phyloP scores from a whole-genome alignment of 2,329 filamentous ascomycete species.

The Ophiostoma tasmaniense region DNA sequence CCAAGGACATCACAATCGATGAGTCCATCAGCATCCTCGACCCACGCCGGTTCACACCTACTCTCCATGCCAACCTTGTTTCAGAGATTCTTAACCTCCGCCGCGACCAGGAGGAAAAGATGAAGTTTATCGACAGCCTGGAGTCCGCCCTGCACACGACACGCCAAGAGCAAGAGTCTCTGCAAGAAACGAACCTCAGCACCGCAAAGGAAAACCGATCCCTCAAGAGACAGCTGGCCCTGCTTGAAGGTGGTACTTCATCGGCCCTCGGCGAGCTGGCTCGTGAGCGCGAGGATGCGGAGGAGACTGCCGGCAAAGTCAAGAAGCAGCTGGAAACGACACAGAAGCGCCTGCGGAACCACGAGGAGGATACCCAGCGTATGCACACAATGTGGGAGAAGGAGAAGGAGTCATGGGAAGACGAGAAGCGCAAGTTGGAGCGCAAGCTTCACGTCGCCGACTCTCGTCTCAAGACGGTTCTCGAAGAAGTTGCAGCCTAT shows the following conservation, averaged over 20 bases:
- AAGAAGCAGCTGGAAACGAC: conserved; percentile 67
- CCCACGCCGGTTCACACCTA: conserved; percentile 87
- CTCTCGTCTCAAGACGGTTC: conserved; percentile 68
- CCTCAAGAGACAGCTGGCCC: conserved; percentile 73
- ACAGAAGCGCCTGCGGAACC: conserved; percentile 67
- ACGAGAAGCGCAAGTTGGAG: conserved; percentile 73
- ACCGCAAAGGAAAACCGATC: conserved; percentile 69
- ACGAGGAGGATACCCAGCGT: conserved; percentile 75
- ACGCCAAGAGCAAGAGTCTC: conserved; percentile 63
- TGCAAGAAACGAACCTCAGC: conserved; percentile 53
- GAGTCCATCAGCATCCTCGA: conserved; percentile 71
- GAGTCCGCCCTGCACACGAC: conserved; percentile 65
- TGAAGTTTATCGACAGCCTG: conserved; percentile 74
- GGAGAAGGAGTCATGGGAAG: conserved; percentile 78
- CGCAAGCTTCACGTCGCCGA: conserved; percentile 85
- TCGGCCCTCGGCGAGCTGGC: conserved; percentile 77
- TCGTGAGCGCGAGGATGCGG: conserved; percentile 76
- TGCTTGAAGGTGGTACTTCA: conserved; percentile 80
- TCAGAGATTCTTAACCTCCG: conserved; percentile 85
- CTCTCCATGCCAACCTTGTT: conserved; percentile 85
- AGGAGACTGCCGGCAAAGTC: conserved; percentile 62
- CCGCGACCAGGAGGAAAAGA: conserved; percentile 84
- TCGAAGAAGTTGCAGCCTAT: conserved; percentile 75
- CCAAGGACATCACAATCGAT: conserved; percentile 53
- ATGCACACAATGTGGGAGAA: conserved; percentile 73